Base-by-base conservation (phyloP, 371 early-diverging fungal genomes). In the Catenaria anguillulae region DNA sequence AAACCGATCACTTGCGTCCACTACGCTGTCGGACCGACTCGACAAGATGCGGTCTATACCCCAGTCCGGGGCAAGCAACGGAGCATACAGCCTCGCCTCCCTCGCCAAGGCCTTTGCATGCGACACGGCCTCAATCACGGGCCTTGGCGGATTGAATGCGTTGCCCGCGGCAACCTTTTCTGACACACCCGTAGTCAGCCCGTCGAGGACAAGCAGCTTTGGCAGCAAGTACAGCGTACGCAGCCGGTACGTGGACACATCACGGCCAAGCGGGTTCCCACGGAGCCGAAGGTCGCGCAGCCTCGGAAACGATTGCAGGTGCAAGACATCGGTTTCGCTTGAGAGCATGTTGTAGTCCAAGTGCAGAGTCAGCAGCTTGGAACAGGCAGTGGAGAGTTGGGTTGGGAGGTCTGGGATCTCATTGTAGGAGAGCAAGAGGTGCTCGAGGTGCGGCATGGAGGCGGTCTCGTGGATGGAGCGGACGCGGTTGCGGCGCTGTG, bases 101-200 rank as follows among this genome's bases (percentile, higher is more conserved):
- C 48, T 5, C 10, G 6, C 33, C 10, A 43, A 23, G 31, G 31
- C 42, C 12, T 6, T 5, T 12, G 43, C 35, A 26, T 43, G 60
- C 24, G 43, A 5, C 2, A 40, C 43, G 17, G 43, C 42, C n/a
- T 6, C 73, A 2, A 72, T 66, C 12, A 79, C 76, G 29, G 64
- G 60, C 10, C 66, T 60, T 3, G 72, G 71, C 21, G 79, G 77
- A 52, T 66, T 63, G 67, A 67, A 75, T 4, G 55, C 33, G 58
- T 79, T 77, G 6, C 65, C 48, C 19, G 77, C 73, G 4, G 75
- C 71, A 21, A 77, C 73, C 61, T 77, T 77, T 64, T 77, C 77
- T 56, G 76, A 72, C 21, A 66, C 63, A 0, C 68, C 62, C 13
- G 77, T 66, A 5, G 75, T 72, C n/a, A 69, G 55, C 6, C 62